phyloP scores from a whole-genome alignment of 495 filamentous ascomycete species.

The Talaromyces wortmannii region DNA sequence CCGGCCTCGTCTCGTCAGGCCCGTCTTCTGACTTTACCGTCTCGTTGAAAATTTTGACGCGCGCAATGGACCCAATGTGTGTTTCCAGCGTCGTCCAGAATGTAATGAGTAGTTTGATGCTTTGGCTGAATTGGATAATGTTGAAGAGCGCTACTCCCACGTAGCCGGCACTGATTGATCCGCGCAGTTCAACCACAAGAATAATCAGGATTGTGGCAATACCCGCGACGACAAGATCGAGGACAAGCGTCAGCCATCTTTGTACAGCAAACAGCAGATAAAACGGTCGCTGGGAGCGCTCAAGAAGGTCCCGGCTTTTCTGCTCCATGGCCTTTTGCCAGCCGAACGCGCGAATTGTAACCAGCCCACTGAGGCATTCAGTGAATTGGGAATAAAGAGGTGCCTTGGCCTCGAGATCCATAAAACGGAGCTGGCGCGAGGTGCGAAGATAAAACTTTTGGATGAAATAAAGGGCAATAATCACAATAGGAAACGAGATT shows the following conservation, averaged over 20 bases:
- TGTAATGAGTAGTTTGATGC: conserved; percentile 42
- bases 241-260: conserved; percentile 63
- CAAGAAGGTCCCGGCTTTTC: conserved; percentile 51
- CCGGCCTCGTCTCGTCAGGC: conserved; percentile 26
- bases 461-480: conserved; percentile 43
- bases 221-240: conserved; percentile 51
- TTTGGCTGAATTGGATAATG: conserved; percentile 48
- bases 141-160: conserved; percentile 54
- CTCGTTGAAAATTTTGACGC: conserved; percentile 50
- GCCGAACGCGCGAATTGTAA: conserved; percentile 66
- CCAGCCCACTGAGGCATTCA: conserved; percentile 55
- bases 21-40: conserved; percentile 42
- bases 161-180: conserved; percentile 37
- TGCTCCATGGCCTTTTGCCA: conserved; percentile 52
- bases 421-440: conserved; percentile 50
- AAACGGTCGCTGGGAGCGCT: conserved; percentile 47
- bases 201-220: conserved; percentile 46
- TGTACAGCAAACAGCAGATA: conserved; percentile 58
- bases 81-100: conserved; percentile 55
- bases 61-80: conserved; percentile 47
- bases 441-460: conserved; percentile 59
- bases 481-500: conserved; percentile 41
- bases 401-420: conserved; percentile 49
- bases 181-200: conserved; percentile 36
- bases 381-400: conserved; percentile 71